Conservation (phyloP, 257 asterid genomes). For the Scutellaria baicalensis region DNA sequence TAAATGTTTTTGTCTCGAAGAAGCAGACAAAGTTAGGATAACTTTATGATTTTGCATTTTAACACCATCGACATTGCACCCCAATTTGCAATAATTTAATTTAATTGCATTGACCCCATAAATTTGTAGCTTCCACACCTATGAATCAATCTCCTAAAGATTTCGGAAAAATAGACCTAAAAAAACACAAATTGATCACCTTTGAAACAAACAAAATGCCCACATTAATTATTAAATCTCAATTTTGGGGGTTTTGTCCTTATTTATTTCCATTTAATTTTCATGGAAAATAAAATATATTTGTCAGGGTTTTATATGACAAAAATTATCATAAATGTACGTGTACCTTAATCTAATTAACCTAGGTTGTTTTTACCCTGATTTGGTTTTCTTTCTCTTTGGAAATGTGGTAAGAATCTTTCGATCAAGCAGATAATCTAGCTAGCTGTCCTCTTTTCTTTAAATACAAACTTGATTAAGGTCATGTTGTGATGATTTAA, state of each 20-base stretch:
- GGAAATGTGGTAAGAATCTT: not conserved
- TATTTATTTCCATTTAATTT: not conserved
- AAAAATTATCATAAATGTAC: not conserved
- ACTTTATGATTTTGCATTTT: not conserved
- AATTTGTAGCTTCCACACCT: constrained; percentile 25
- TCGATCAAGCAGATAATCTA: not conserved
- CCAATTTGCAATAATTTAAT: constrained; percentile 21
- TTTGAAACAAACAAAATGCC: constrained; percentile 16
- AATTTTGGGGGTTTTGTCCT: constrained; percentile 7
- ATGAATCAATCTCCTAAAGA: constrained; percentile 6
- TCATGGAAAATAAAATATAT: not conserved
- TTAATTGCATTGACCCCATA: constrained; percentile 30
- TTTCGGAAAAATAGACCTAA: not conserved
- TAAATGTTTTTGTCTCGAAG: not conserved
- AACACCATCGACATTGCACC: constrained; percentile 1
- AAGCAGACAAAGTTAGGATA: constrained; percentile 17
- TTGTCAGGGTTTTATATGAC: not conserved
- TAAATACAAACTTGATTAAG: not conserved
- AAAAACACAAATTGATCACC: constrained; percentile 19
- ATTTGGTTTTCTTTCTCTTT: not conserved
- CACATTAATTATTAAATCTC: constrained; percentile 4
- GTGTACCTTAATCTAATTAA: not conserved
- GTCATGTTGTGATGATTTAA: not conserved
- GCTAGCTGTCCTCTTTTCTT: not conserved
- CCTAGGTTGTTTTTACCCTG: not conserved